Evolutionary conservation across 108 stramenopile species (phyloP).

Genomic region (Cyclostephanos tholiformis): DNA sequence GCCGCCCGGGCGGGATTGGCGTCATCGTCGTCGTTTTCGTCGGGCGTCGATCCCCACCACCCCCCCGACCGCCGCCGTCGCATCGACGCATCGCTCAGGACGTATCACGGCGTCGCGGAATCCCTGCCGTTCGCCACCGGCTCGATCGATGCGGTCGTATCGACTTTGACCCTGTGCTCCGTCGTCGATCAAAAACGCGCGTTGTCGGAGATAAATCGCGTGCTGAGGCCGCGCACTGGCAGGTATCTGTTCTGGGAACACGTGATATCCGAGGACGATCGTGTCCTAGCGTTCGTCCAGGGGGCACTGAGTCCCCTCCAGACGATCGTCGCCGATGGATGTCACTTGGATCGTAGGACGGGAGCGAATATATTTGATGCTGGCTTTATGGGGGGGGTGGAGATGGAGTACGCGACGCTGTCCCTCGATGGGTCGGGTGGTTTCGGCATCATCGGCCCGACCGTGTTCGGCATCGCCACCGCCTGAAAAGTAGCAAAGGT

Average conservation of each 20-base stretch:
- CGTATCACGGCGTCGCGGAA: slow-evolving; percentile 58
- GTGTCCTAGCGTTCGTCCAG: slow-evolving; percentile 61
- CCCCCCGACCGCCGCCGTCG: not conserved
- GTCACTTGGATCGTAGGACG: slow-evolving; percentile 80
- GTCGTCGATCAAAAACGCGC: slow-evolving; percentile 65
- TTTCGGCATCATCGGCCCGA: slow-evolving; percentile 37
- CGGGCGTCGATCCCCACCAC: too few relatives aligned
- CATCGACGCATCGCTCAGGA: slow-evolving; percentile 29
- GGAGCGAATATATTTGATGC: slow-evolving; percentile 50
- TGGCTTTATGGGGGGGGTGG: slow-evolving; percentile 36
- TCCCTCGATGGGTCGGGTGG: not conserved
- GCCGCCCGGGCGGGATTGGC: slow-evolving; percentile 29
- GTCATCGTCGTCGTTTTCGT: not conserved
- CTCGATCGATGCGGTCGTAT: slow-evolving; percentile 55
- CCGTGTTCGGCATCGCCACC: slow-evolving; percentile 48
- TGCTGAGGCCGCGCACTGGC: slow-evolving; percentile 61
- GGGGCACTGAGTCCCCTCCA: slow-evolving; percentile 67
- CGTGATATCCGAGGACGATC: slow-evolving; percentile 57
- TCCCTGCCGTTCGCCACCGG: slow-evolving; percentile 46
- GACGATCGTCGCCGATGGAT: slow-evolving; percentile 75
- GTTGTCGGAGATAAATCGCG: slow-evolving; percentile 65
- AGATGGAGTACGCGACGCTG: slow-evolving; percentile 38
- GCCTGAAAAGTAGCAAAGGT: slow-evolving; percentile 1
- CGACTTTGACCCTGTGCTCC: slow-evolving; percentile 55
- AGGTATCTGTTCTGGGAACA: slow-evolving; percentile 84